Percentiles rank a stretch among this genome's conserved stretches.
Conservation (phyloP, 371 early-diverging fungal genomes). For the Mortierella polycephala region DNA sequence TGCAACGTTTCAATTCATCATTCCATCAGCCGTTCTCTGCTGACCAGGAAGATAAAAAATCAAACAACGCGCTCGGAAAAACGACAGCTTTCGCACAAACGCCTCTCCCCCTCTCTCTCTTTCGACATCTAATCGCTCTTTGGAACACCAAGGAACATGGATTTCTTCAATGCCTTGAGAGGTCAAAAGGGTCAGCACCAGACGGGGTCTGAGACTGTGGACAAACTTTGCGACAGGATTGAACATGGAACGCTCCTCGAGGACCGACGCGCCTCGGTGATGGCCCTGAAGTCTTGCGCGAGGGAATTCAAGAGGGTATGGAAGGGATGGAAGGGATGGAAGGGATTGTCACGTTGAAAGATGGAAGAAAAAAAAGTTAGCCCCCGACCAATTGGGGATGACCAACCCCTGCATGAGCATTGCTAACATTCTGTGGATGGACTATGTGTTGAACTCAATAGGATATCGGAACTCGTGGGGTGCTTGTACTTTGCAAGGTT, state of each 20-base stretch:
- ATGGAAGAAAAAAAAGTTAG: background rate
- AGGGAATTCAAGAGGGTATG: conserved; percentile 80
- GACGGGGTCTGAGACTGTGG: conserved; percentile 87
- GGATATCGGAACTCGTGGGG: conserved; percentile 87
- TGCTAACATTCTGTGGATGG: background rate
- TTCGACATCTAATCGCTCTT: background rate
- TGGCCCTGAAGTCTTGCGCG: conserved; percentile 87
- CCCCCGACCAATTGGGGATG: conserved; percentile 1
- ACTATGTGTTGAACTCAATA: conserved; percentile 33
- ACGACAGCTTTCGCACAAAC: no score
- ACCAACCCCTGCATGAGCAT: conserved; percentile 32
- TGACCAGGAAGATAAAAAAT: no score
- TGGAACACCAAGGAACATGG: conserved; percentile 62
- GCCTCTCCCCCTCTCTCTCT: background rate
- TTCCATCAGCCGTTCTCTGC: no score
- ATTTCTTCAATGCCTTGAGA: conserved; percentile 82
- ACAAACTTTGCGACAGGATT: conserved; percentile 87
- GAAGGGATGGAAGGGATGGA: no score
- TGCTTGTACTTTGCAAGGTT: conserved; percentile 77
- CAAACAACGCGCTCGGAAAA: no score
- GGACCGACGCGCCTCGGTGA: conserved; percentile 89
- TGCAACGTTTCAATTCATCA: no score
- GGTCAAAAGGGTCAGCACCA: conserved; percentile 84
- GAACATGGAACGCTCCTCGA: conserved; percentile 86
- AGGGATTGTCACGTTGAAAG: background rate